These are phyloP conservation scores for Nematocida sp. DNA, from an alignment of 371 early-diverging fungal species.

Conservation along the genomic window DNA sequence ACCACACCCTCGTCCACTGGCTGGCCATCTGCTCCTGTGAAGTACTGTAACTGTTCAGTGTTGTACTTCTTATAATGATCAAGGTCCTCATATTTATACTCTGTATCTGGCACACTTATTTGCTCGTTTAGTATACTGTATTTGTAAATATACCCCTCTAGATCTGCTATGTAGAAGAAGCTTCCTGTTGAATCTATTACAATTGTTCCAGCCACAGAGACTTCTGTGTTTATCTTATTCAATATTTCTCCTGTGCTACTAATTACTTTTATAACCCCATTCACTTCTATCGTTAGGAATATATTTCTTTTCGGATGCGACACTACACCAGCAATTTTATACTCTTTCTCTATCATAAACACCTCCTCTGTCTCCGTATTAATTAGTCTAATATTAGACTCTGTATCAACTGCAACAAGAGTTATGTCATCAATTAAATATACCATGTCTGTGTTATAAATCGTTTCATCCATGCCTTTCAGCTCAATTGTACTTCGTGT, in stretches of 20 bases:
- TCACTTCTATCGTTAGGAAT: constrained; percentile 44
- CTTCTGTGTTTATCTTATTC: constrained; percentile 2
- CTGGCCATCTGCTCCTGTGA: background rate
- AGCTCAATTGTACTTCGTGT: constrained; percentile 13
- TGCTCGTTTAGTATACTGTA: constrained; percentile 10
- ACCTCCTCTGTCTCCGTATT: constrained; percentile 14
- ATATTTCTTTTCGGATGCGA: constrained; percentile 31
- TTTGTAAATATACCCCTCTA: constrained; percentile 34
- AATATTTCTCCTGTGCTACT: constrained; percentile 6
- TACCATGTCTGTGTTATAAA: constrained; percentile 44
- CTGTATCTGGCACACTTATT: background rate
- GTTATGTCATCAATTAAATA: constrained; percentile 28
- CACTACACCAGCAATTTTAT: constrained; percentile 35
- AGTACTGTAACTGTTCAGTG: background rate
- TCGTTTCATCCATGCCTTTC: constrained; percentile 24
- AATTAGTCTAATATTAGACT: constrained; percentile 51
- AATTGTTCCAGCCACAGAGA: constrained; percentile 39
- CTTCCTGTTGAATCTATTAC: constrained; percentile 20
- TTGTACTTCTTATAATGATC: constrained; percentile 19
- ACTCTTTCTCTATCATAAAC: constrained; percentile 43
- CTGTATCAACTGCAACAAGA: constrained; percentile 40
- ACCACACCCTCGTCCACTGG: background rate
- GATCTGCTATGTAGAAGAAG: constrained; percentile 42
- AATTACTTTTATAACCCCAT: constrained; percentile 41
- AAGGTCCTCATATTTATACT: constrained; percentile 43